These are phyloP conservation scores for Pythium aquatile DNA, from an alignment of 352 stramenopile species.

Conservation along the genomic window DNA sequence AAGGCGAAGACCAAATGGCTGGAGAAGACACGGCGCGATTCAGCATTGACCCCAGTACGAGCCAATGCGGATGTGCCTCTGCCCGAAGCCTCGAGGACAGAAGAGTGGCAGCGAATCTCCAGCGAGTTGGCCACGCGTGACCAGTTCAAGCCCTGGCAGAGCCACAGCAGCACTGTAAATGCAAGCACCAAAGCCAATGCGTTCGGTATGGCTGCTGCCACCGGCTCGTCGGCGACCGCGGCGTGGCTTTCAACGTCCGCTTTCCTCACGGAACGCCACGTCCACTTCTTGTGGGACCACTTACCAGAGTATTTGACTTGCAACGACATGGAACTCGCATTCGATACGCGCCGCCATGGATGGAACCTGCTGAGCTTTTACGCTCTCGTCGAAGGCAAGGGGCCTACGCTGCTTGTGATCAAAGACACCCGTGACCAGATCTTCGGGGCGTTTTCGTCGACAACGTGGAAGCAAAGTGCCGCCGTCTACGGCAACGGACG, in stretches of 20 bases:
- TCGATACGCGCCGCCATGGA: conserved; percentile 57
- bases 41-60: neutral
- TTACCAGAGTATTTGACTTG: conserved; percentile 60
- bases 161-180: neutral
- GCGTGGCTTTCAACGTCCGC: conserved; percentile 32
- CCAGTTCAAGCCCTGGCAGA: conserved; percentile 59
- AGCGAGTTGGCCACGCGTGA: conserved; percentile 48
- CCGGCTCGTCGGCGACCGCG: neutral
- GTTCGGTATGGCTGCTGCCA: neutral
- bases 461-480: conserved; percentile 52
- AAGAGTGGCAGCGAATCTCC: conserved; percentile 33
- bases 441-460: conserved; percentile 72
- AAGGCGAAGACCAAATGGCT: conserved; percentile 7
- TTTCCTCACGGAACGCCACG: conserved; percentile 66
- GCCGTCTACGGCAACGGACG: conserved; percentile 74
- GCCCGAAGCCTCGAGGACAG: conserved; percentile 12
- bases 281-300: conserved; percentile 63
- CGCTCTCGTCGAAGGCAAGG: conserved; percentile 50
- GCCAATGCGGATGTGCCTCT: neutral
- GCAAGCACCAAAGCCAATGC: neutral
- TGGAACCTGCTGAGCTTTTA: conserved; percentile 78
- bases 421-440: conserved; percentile 70
- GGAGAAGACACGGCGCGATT: conserved; percentile 1
- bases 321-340: conserved; percentile 72
- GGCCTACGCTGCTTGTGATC: conserved; percentile 62